phyloP scores from a whole-genome alignment of 129 eudicot species.

The Flaveria ramosissima region DNA sequence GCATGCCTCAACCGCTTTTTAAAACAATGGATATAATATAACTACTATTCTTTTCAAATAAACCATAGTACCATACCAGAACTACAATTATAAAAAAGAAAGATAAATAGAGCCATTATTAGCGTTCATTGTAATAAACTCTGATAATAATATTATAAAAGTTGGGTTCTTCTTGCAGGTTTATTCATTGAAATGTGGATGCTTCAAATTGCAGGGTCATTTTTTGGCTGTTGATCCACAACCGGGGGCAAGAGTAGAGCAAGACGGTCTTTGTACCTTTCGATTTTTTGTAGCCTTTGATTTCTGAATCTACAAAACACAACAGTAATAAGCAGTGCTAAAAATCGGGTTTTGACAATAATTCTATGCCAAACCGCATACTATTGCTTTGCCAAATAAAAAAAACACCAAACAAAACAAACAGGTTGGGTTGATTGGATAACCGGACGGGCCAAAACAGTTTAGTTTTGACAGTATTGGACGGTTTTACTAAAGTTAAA shows the following conservation, averaged over 20 bases:
- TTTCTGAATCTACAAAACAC: constrained; percentile 58
- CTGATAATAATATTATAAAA: background rate
- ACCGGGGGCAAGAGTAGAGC: constrained; percentile 84
- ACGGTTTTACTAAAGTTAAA: no score
- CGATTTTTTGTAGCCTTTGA: constrained; percentile 69
- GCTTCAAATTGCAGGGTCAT: constrained; percentile 38
- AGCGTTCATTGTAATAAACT: background rate
- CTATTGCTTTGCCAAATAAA: background rate
- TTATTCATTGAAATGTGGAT: background rate
- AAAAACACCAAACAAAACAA: background rate
- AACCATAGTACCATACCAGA: no score
- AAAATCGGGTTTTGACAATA: background rate
- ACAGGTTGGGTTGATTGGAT: background rate
- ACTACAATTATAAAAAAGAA: background rate
- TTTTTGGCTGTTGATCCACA: constrained; percentile 59
- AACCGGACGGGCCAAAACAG: background rate
- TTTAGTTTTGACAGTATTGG: background rate
- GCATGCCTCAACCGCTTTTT: no score
- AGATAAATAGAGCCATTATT: background rate
- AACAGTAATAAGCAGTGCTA: background rate
- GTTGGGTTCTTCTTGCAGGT: background rate
- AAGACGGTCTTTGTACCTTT: constrained; percentile 88
- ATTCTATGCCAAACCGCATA: background rate
- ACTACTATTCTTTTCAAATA: no score
- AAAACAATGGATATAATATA: no score